phyloP scores from a whole-genome alignment of 2,329 filamentous ascomycete species.

The Colletotrichum falcatum region DNA sequence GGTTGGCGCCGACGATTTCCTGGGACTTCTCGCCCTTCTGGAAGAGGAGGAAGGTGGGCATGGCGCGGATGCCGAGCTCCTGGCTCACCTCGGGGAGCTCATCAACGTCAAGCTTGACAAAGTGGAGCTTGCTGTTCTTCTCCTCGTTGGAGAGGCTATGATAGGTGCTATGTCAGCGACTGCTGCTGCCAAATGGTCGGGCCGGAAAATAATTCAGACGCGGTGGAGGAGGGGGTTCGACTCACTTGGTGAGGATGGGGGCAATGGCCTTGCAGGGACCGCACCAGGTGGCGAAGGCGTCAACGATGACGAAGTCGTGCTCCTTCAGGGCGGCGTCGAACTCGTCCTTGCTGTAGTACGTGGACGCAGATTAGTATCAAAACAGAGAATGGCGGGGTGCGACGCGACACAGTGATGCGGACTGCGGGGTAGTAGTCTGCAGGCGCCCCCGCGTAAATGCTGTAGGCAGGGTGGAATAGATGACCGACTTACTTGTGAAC shows the following conservation, averaged over 20 bases:
- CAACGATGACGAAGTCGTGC: slow-evolving; percentile 78
- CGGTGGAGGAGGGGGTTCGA: slow-evolving; percentile 31
- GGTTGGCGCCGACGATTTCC: slow-evolving; percentile 85
- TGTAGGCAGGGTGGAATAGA: background rate
- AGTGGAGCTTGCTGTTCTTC: slow-evolving; percentile 71
- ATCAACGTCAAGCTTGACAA: slow-evolving; percentile 94
- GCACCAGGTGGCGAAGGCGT: slow-evolving; percentile 93
- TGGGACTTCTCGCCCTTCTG: slow-evolving; percentile 79
- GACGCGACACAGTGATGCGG: background rate
- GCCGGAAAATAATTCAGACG: background rate
- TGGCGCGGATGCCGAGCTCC: slow-evolving; percentile 85
- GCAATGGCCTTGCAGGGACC: slow-evolving; percentile 94
- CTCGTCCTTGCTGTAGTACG: slow-evolving; percentile 63
- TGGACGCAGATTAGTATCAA: background rate
- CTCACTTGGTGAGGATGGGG: slow-evolving; percentile 77
- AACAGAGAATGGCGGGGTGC: background rate
- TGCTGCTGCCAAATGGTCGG: background rate
- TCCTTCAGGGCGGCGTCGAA: slow-evolving; percentile 67
- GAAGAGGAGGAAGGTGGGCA: slow-evolving; percentile 93
- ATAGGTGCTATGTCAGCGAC: background rate
- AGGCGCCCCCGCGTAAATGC: background rate
- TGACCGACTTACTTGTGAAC: slow-evolving; percentile 51
- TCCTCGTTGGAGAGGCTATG: slow-evolving; percentile 50
- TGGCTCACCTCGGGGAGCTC: slow-evolving; percentile 79
- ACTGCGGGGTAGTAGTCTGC: background rate